phyloP scores from a whole-genome alignment of 768 basidiomycete species.

The Rhodotorula kratochvilovae region DNA sequence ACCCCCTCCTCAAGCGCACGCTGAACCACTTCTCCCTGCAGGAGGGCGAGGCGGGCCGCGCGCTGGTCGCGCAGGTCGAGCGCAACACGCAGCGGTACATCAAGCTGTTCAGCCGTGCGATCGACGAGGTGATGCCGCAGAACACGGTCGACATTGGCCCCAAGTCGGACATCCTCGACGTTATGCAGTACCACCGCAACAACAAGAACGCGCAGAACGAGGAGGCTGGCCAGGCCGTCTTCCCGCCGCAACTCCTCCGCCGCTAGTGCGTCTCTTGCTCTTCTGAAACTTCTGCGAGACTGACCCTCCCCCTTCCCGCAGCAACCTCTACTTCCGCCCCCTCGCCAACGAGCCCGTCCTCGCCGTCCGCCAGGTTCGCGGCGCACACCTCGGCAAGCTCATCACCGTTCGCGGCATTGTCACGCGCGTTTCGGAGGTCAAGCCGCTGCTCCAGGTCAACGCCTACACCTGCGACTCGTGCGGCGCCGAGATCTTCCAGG shows the following conservation, averaged over 20 bases:
- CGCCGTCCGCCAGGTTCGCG: constrained; percentile 87
- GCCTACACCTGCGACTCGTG: constrained; percentile 93
- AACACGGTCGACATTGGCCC: constrained; percentile 86
- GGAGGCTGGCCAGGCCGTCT: constrained; percentile 64
- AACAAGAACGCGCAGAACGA: constrained; percentile 81
- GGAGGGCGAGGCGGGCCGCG: constrained; percentile 58
- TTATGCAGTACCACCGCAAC: constrained; percentile 87
- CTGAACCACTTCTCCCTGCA: constrained; percentile 1
- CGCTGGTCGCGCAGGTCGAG: constrained; percentile 69
- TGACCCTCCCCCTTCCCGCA: constrained; percentile 47
- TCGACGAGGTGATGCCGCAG: constrained; percentile 78
- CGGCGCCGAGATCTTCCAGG: constrained; percentile 97
- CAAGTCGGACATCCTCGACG: constrained; percentile 90
- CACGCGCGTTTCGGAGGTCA: constrained; percentile 97
- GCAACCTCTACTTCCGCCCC: constrained; percentile 91
- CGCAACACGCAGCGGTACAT: constrained; percentile 86
- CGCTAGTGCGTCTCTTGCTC: constrained; percentile 72
- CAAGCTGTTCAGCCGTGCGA: constrained; percentile 77
- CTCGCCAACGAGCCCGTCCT: constrained; percentile 56
- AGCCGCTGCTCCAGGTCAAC: constrained; percentile 91
- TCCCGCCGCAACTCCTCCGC: constrained; percentile 84
- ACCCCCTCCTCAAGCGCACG: no score
- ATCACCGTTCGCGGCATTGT: constrained; percentile 98
- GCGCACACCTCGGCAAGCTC: constrained; percentile 76
- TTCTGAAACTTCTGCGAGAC: not conserved